Conservation (phyloP, 441 rosid species). For the Corymbia calophylla region DNA sequence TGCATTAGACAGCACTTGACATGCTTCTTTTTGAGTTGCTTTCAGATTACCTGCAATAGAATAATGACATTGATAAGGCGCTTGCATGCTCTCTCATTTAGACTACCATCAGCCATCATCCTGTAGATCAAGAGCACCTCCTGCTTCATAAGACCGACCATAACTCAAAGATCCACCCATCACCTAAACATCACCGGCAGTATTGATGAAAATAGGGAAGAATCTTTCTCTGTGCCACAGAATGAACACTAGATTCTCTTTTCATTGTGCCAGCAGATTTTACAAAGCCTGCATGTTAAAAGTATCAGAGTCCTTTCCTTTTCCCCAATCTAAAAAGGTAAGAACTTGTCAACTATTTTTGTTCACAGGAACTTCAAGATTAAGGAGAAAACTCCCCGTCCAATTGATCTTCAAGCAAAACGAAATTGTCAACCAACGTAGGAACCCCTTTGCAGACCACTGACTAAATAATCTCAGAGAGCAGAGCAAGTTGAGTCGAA, state of each 20-base stretch:
- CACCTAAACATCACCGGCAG: background rate
- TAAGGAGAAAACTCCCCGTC: background rate
- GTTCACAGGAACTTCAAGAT: background rate
- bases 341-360: background rate
- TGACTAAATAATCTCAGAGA: background rate
- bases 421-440: background rate
- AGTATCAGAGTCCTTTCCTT: background rate
- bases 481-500: background rate
- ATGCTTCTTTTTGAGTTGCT: background rate
- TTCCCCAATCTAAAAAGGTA: background rate
- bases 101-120: background rate
- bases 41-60: background rate
- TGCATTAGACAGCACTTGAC: background rate
- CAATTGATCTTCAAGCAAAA: background rate
- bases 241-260: background rate
- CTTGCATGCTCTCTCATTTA: constrained; percentile 5
- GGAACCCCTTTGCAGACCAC: background rate
- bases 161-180: background rate
- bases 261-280: background rate
- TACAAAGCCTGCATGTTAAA: background rate
- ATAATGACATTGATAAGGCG: constrained; percentile 6
- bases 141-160: background rate
- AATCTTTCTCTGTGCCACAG: too few relatives aligned
- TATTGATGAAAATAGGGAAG: too few relatives aligned
- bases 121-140: background rate